Evolutionary conservation across 2,329 filamentous ascomycete genomes (phyloP).

Genomic region (Exserohilum rostratum): DNA sequence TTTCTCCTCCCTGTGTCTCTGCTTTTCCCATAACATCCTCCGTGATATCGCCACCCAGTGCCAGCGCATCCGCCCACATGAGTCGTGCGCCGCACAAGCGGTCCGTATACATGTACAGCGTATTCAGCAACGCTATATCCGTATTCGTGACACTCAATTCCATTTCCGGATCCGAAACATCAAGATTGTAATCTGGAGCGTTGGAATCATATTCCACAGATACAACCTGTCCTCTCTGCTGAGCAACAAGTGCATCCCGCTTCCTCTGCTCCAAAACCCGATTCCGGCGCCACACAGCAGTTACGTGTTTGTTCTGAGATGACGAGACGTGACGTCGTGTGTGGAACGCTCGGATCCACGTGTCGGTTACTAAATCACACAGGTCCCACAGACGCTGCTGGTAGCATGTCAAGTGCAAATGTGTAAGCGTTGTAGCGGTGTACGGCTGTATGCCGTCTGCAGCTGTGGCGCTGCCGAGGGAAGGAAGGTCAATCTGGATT

Average conservation of each 20-base stretch:
- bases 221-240: background rate
- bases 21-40: conserved; percentile 10
- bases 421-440: conserved; percentile 23
- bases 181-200: conserved; percentile 13
- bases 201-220: conserved; percentile 12
- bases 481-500: conserved; percentile 25
- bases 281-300: conserved; percentile 27
- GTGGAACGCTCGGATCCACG: conserved; percentile 44
- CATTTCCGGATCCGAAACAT: conserved; percentile 18
- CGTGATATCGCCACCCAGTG: conserved; percentile 28
- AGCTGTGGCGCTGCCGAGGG: conserved; percentile 5
- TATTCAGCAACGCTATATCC: conserved; percentile 16
- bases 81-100: conserved; percentile 30
- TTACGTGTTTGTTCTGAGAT: background rate
- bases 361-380: conserved; percentile 42
- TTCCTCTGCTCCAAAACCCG: conserved; percentile 5
- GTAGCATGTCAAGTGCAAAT: conserved; percentile 38
- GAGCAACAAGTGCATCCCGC: background rate
- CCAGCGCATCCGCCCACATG: conserved; percentile 42
- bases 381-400: conserved; percentile 16
- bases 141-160: conserved; percentile 20
- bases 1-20: background rate
- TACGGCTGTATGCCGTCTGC: conserved; percentile 17
- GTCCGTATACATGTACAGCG: conserved; percentile 31
- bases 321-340: conserved; percentile 9